Evolutionary conservation across 2,329 filamentous ascomycete species (phyloP).

Genomic region (Phyllosticta capitalensis): DNA sequence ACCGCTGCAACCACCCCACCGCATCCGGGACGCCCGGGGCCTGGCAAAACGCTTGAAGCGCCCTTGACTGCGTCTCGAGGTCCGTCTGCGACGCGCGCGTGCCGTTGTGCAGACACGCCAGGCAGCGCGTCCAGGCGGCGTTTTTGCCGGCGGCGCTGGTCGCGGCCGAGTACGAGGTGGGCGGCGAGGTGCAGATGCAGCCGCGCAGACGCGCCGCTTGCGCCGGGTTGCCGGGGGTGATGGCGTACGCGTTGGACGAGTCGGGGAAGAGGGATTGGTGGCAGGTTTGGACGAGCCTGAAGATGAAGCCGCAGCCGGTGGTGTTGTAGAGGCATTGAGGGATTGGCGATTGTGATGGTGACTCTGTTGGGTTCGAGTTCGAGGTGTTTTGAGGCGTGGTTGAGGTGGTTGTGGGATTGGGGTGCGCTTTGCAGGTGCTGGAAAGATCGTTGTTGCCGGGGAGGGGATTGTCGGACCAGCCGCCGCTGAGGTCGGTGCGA

Average conservation of each 20-base stretch:
- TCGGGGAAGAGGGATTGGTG: background rate
- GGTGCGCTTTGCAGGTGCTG: background rate
- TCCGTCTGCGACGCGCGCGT: background rate
- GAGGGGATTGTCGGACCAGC: background rate
- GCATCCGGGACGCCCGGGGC: background rate
- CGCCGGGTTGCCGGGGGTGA: background rate
- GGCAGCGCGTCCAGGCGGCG: background rate
- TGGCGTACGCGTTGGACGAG: background rate
- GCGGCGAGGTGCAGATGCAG: background rate
- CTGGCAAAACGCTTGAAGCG: background rate
- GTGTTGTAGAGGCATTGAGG: background rate
- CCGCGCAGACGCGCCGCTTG: background rate
- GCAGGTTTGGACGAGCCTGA: slow-evolving; percentile 2
- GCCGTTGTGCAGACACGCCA: background rate
- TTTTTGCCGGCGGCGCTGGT: background rate
- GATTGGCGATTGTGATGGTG: background rate
- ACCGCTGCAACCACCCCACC: background rate
- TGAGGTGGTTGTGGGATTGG: background rate
- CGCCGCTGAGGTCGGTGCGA: background rate
- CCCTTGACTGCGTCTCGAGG: background rate
- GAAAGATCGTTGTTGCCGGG: background rate
- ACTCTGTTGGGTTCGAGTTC: background rate
- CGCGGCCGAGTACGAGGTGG: background rate
- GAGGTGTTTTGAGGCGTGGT: background rate
- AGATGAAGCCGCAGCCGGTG: background rate